Base-by-base conservation (phyloP, 768 basidiomycete species). In the Lactifluus subvellereus region DNA sequence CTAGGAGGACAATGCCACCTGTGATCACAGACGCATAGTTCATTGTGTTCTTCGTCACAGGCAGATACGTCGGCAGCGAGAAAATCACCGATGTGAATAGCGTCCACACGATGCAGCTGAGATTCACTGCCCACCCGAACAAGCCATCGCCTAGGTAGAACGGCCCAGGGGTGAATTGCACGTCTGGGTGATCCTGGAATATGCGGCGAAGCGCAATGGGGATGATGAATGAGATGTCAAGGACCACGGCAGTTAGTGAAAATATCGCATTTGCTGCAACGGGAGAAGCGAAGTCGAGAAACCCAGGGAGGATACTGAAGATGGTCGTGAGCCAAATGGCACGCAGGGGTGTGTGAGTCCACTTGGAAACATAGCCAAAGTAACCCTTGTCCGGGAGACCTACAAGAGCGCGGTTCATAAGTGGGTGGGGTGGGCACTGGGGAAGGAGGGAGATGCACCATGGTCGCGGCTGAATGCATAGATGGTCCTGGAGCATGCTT, bases 391-490 rank as follows among this genome's bases (percentile, higher is more conserved):
- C 92, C n/a, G 90, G 90, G 35, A 93, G 80, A 52, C 83, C 88
- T 79, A 72, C 52, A 50, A 32, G 61, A 13, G 27, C 27, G 2
- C 27, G 51, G 35, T 22, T n/a, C 54, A 13, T 42, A n/a, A n/a
- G 59, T 59, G n/a, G 53, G 43, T 50, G n/a, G n/a, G 53, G 43
- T 50, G n/a, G 2, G 3, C 6, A 7, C 22, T 7, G 2, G 18
- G 11, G 18, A 13, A 1, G 69, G 61, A 49, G 56, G 54, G 40
- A 27, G 30, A 64, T 75, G 42, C 62, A 83, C 88, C 88, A 60
- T 84, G 80, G 70, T 91, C 90, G 58, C 89, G 85, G 69, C 86
- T 87, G 77, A 95, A 92, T 2, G 92, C 92, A 69, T 88, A 93
- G 30, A 93, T 77, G 0, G 89, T 88, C 42, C 93, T 81, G 4